These are phyloP conservation scores for Lachancea dasiensis DNA, from an alignment of 805 yeast genomes.

Conservation along the genomic window DNA sequence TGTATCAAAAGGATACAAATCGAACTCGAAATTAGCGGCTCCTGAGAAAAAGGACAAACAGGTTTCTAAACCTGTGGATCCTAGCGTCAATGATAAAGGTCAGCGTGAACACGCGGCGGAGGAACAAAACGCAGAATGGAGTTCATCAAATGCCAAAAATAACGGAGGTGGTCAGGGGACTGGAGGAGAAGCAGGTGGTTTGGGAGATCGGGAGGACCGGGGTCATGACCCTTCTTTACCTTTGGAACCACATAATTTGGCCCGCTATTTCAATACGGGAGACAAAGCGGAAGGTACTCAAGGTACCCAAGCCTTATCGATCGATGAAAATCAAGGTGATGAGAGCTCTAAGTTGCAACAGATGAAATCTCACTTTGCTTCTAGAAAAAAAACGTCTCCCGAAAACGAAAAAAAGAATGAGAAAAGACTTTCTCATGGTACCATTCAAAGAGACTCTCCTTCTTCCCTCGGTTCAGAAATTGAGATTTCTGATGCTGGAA, in stretches of 20 bases:
- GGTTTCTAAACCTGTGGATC: too few relatives aligned
- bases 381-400: neutral
- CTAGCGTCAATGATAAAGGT: too few relatives aligned
- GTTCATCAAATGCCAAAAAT: neutral
- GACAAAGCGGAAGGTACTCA: slow-evolving; percentile 2
- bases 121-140: too few relatives aligned
- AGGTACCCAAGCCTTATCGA: neutral
- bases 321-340: neutral
- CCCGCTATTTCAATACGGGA: slow-evolving; percentile 6
- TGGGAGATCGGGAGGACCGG: neutral
- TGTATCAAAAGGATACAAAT: slow-evolving; percentile 3
- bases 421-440: too few relatives aligned
- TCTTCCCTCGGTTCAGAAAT: slow-evolving; percentile 31
- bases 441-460: neutral
- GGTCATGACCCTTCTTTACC: neutral
- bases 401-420: neutral
- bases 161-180: neutral
- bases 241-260: slow-evolving; percentile 4
- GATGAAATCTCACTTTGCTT: slow-evolving; percentile 8
- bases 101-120: too few relatives aligned
- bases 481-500: slow-evolving; percentile 33
- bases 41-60: neutral
- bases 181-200: neutral
- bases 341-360: slow-evolving; percentile 8
- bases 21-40: neutral